Conservation (phyloP, 805 yeast genomes). For the Pachysolen tannophilus region DNA sequence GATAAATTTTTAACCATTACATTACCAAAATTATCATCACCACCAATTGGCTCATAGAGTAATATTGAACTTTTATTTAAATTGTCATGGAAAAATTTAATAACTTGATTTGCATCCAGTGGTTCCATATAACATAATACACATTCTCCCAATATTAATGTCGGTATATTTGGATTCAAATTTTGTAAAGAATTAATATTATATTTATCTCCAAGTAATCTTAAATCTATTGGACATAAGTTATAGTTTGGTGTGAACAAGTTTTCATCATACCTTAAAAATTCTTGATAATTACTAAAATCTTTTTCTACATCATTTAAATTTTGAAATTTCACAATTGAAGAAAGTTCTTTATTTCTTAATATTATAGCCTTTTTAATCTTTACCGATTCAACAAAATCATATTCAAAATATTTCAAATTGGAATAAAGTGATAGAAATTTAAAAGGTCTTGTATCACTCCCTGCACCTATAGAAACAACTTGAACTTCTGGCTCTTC, state of each 20-base stretch:
- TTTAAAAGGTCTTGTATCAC: conserved; percentile 62
- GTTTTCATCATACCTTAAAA: conserved; percentile 18
- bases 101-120: conserved; percentile 33
- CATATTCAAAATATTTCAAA: conserved; percentile 51
- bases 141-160: conserved; percentile 65
- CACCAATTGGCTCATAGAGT: conserved; percentile 65
- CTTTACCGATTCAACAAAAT: conserved; percentile 46
- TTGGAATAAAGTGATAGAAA: conserved; percentile 26
- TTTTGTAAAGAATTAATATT: conserved; percentile 12
- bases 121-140: conserved; percentile 64
- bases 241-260: conserved; percentile 37
- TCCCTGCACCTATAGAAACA: conserved; percentile 73
- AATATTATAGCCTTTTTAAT: conserved; percentile 44
- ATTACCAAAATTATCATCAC: conserved; percentile 53
- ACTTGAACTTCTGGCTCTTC: conserved; percentile 36
- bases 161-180: conserved; percentile 35
- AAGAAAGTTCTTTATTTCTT: conserved; percentile 20
- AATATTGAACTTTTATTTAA: conserved; percentile 25
- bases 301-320: conserved; percentile 13
- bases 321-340: conserved; percentile 15
- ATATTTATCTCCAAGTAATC: no score
- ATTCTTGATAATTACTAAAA: conserved; percentile 14
- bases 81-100: conserved; percentile 31
- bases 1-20: conserved; percentile 60
- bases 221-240: conserved; percentile 47